phyloP scores from a whole-genome alignment of 148 eudicot genomes.

The Vaccinium myrtillus region DNA sequence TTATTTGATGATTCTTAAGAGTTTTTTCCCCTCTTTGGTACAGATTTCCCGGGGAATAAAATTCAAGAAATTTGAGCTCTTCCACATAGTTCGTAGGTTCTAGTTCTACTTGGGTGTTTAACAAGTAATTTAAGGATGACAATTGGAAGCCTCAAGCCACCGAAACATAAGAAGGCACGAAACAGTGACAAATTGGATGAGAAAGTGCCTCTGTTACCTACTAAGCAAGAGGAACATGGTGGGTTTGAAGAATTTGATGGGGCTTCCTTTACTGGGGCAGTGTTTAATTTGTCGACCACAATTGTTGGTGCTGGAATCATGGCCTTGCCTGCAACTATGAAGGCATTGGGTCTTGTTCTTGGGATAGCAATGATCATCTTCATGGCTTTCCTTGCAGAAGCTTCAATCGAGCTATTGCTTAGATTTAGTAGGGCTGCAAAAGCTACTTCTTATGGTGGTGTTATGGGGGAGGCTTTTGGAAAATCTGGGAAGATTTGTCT shows the following conservation, averaged over 20 bases:
- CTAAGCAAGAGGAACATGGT: constrained; percentile 36
- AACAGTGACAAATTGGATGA: constrained; percentile 36
- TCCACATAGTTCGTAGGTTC: not conserved
- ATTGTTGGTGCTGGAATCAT: constrained; percentile 90
- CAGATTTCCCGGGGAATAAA: constrained; percentile 13
- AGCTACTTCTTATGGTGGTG: constrained; percentile 60
- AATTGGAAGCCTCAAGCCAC: constrained; percentile 25
- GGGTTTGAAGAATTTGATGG: constrained; percentile 28
- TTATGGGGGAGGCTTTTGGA: constrained; percentile 80
- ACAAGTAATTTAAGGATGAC: constrained; percentile 33
- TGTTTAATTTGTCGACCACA: constrained; percentile 73
- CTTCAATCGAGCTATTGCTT: constrained; percentile 64
- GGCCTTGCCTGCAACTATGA: constrained; percentile 83
- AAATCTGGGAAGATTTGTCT: constrained; percentile 52
- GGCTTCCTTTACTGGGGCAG: constrained; percentile 70
- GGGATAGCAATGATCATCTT: constrained; percentile 56
- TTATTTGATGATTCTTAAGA: not conserved
- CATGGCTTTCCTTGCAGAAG: constrained; percentile 66
- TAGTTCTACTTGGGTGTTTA: not conserved
- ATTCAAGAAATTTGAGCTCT: not conserved
- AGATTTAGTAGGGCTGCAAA: constrained; percentile 62
- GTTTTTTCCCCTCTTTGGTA: not conserved
- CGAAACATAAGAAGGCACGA: constrained; percentile 34
- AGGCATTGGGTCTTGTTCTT: constrained; percentile 70
- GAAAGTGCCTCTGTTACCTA: constrained; percentile 50